Evolutionary conservation across 352 stramenopile genomes (phyloP), one percentile per base, ranked within the genome.

Genomic region (Phytophthora macrochlamydospora): DNA sequence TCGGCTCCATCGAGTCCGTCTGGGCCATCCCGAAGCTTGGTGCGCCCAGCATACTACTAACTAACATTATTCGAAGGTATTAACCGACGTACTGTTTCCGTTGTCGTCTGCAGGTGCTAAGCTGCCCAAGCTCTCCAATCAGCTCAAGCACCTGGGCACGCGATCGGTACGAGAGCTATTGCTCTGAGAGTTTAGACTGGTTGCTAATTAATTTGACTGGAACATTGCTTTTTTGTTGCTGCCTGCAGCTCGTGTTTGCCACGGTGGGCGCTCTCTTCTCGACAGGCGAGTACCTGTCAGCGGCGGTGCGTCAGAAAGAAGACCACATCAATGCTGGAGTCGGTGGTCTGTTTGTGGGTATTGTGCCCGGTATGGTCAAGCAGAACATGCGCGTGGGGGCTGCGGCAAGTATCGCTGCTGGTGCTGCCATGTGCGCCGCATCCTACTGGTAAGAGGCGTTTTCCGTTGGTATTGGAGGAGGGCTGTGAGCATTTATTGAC

Each of bases 21-120:
- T 96, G 89, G 89, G 77, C 78, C 54, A 94, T 96, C 61, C 89
- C 89, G 32, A 93, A 92, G 79, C 85, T 95, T 60, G 89, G 88
- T 94, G 59, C 57, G 79, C 73, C 44, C 18, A 24, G 7, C 24
- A 7, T 18, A 30, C 18, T 24, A 24, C 18, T 24, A 24, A 24
- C 18, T 24, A 24, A 24, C 18, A 24, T 24, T 24, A 24, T 24
- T 24, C 18, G 18, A 24, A 24, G 18, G 18, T 24, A 24, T 24
- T 58, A 4, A 57, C 51, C 7, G 40, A 42, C 33, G 29, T 54
- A 6, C 13, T 56, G 9, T 38, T 49, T 24, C 18, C 18, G 29
- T 7, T 61, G 1, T 46, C 44, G 24, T 53, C 3, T 59, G 3
- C 56, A 95, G 88, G 86, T 31, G 81, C 69, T 28, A 83, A 93